phyloP scores from a whole-genome alignment of 768 basidiomycete genomes.

The Suillus tomentosus region DNA sequence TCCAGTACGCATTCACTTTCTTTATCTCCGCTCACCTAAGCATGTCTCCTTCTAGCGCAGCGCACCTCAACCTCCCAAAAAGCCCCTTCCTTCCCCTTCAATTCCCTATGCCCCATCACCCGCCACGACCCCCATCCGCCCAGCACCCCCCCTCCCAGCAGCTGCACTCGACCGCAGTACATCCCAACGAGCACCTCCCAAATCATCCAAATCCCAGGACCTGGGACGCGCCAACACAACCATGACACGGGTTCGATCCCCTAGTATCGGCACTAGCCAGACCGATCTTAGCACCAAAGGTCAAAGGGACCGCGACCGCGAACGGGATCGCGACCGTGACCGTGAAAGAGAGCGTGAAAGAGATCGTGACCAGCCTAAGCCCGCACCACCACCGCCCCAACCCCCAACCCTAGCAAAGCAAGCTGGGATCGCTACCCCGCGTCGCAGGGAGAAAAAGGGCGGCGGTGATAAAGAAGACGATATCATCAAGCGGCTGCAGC shows the following conservation, averaged over 20 bases:
- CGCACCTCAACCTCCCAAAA: conserved; percentile 46
- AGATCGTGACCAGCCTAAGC: conserved; percentile 48
- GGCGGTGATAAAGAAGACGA: conserved; percentile 68
- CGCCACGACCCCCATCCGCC: conserved; percentile 56
- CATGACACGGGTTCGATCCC: conserved; percentile 38
- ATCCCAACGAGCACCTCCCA: conserved; percentile 75
- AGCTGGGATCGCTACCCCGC: conserved; percentile 74
- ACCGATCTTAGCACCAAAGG: conserved; percentile 58
- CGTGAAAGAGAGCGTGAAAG: conserved; percentile 25
- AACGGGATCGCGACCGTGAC: conserved; percentile 38
- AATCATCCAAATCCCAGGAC: conserved; percentile 44
- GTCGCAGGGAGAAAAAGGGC: conserved; percentile 80
- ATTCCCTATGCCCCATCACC: conserved; percentile 44
- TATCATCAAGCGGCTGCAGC: conserved; percentile 86
- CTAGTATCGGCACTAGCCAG: conserved; percentile 39
- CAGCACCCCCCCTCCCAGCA: conserved; percentile 73
- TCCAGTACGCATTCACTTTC: conserved; percentile 44
- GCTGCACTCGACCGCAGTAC: conserved; percentile 82
- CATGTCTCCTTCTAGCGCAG: conserved; percentile 33
- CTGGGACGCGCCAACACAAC: conserved; percentile 70
- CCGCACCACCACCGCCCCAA: conserved; percentile 48
- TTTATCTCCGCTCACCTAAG: conserved; percentile 7
- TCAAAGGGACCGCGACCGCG: conserved; percentile 20
- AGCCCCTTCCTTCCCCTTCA: conserved; percentile 32
- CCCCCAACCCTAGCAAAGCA: conserved; percentile 59